phyloP scores from a whole-genome alignment of 2,329 filamentous ascomycete species.

The Calonectria honghensis region DNA sequence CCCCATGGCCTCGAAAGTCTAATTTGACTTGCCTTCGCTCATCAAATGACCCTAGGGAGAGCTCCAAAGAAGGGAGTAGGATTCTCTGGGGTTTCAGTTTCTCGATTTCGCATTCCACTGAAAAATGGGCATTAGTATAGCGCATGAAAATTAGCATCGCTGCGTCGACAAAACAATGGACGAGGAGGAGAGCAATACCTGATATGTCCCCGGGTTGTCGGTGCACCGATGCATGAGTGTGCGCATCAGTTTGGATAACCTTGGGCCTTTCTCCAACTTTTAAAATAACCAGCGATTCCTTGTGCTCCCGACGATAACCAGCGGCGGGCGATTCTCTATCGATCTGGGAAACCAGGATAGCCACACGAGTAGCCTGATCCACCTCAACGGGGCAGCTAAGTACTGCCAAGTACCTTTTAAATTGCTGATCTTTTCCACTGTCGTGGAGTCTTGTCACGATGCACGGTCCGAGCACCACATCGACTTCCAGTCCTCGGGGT shows the following conservation, averaged over 20 bases:
- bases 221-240: background rate
- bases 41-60: background rate
- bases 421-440: slow-evolving; percentile 17
- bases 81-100: slow-evolving; percentile 5
- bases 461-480: slow-evolving; percentile 10
- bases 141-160: background rate
- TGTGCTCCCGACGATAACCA: slow-evolving; percentile 20
- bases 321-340: slow-evolving; percentile 2
- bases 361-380: slow-evolving; percentile 7
- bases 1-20: background rate
- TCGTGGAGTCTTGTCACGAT: slow-evolving; percentile 6
- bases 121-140: background rate
- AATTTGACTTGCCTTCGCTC: slow-evolving; percentile 4
- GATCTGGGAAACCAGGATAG: slow-evolving; percentile 4
- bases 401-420: slow-evolving; percentile 13
- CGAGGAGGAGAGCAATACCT: background rate
- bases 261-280: slow-evolving; percentile 14
- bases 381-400: slow-evolving; percentile 30
- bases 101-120: slow-evolving; percentile 13
- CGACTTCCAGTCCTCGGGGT: slow-evolving; percentile 3
- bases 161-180: background rate
- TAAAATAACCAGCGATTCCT: background rate
- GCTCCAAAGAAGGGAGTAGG: background rate
- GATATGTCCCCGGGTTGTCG: slow-evolving; percentile 17
- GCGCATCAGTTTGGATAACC: background rate